phyloP scores from a whole-genome alignment of 1,284 basidiomycete species.

The Phaffia rhodozyma region DNA sequence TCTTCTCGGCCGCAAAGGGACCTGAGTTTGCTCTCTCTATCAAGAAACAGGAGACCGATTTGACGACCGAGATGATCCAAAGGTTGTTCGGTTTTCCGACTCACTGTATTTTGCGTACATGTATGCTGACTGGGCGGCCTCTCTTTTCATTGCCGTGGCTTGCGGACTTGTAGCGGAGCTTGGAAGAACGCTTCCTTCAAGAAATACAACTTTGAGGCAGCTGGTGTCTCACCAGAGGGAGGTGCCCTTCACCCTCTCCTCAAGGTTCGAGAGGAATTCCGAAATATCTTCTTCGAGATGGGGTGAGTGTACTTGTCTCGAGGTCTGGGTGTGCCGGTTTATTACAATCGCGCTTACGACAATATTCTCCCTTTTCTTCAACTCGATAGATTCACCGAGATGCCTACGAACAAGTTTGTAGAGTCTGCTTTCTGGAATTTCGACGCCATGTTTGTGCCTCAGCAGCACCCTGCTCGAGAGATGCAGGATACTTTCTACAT shows the following conservation, averaged over 20 bases:
- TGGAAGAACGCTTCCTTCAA: slow-evolving; percentile 92
- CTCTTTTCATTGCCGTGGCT: not conserved
- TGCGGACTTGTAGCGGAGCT: slow-evolving; percentile 48
- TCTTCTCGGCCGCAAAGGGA: slow-evolving; percentile 84
- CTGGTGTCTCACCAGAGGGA: slow-evolving; percentile 73
- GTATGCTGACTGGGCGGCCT: not conserved
- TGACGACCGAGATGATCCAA: slow-evolving; percentile 88
- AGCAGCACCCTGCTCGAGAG: slow-evolving; percentile 97
- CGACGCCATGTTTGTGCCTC: slow-evolving; percentile 94
- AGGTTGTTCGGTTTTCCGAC: slow-evolving; percentile 46
- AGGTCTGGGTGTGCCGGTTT: not conserved
- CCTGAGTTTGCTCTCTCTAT: slow-evolving; percentile 78
- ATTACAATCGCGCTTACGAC: not conserved
- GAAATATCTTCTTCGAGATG: slow-evolving; percentile 98
- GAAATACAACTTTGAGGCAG: slow-evolving; percentile 98
- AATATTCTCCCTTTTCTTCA: not conserved
- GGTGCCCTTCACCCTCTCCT: slow-evolving; percentile 92
- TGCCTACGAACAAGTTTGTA: slow-evolving; percentile 96
- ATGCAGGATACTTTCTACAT: slow-evolving; percentile 99
- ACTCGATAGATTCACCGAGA: slow-evolving; percentile 78
- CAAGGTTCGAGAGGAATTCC: slow-evolving; percentile 96
- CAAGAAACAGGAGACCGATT: slow-evolving; percentile 94
- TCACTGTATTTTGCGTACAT: not conserved
- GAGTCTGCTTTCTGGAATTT: slow-evolving; percentile 99
- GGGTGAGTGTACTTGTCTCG: slow-evolving; percentile 48